A percentile compares a stretch with the other conserved stretches of the same genome.
These are phyloP conservation scores for Isabelozyma gotoi DNA, from an alignment of 805 yeast species.

Conservation along the genomic window DNA sequence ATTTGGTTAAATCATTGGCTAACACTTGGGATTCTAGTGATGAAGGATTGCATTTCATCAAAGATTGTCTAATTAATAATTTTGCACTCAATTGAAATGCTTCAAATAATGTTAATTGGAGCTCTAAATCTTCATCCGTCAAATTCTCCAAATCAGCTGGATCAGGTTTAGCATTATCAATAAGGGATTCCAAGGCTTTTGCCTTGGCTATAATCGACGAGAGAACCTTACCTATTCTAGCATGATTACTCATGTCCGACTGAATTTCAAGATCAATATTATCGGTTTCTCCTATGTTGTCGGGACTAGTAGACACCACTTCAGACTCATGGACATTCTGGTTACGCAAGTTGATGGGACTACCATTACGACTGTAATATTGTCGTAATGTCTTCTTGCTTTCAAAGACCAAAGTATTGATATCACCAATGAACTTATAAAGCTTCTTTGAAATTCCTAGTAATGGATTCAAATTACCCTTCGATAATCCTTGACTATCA, in stretches of 20 bases:
- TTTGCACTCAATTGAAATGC: slow-evolving; percentile 68
- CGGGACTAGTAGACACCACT: slow-evolving; percentile 12
- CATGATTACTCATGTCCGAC: slow-evolving; percentile 24
- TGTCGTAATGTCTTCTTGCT: slow-evolving; percentile 33
- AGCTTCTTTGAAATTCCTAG: slow-evolving; percentile 72
- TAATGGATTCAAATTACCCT: slow-evolving; percentile 60
- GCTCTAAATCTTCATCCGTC: slow-evolving; percentile 52
- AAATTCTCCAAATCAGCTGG: slow-evolving; percentile 41
- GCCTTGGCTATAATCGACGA: slow-evolving; percentile 28
- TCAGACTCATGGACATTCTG: slow-evolving; percentile 3
- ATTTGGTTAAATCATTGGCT: slow-evolving; percentile 50
- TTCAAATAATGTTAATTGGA: slow-evolving; percentile 70
- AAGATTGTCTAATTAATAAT: slow-evolving; percentile 65
- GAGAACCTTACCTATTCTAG: slow-evolving; percentile 18
- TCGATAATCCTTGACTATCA: slow-evolving; percentile 30
- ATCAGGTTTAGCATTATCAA: slow-evolving; percentile 54
- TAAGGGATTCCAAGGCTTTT: slow-evolving; percentile 44
- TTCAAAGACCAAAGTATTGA: slow-evolving; percentile 58
- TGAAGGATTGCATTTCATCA: slow-evolving; percentile 58
- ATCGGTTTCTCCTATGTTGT: slow-evolving; percentile 2
- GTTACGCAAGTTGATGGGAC: neutral
- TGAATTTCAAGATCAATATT: slow-evolving; percentile 14
- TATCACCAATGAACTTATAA: slow-evolving; percentile 66
- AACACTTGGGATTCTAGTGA: slow-evolving; percentile 63
- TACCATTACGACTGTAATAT: slow-evolving; percentile 5